Evolutionary conservation across 371 early-diverging fungal species (phyloP), one percentile per base, ranked within the genome.

Genomic region (Syncephalastrum contaminatum): DNA sequence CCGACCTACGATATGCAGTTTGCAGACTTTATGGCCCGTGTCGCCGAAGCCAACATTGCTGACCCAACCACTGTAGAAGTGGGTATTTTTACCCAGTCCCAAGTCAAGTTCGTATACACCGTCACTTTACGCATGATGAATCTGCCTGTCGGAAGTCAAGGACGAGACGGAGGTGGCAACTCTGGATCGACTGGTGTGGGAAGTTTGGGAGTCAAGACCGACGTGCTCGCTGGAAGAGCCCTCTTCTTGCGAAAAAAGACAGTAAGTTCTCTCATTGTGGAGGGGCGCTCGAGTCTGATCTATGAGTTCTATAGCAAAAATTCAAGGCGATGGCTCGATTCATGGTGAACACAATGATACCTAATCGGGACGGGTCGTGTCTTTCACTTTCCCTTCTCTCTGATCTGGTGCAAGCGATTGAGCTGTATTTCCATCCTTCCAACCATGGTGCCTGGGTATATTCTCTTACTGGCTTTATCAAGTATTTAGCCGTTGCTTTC

Each of bases 361-460:
- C 88, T 13, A 55, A 59, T n/a, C 60, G 53, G 41, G 53, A 66
- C 6, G 55, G 63, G 70, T 87, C 4, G 58, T 94, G 46, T 62
- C 79, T 30, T 30, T 30, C 30, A 30, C 30, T 30, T 8, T 30
- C 30, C 21, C 83, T 82, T 42, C 75, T 95, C 43, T 67, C 75
- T 20, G 83, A 88, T 42, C 53, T 94, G 44, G 86, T 95, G 42
- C 92, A 89, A 55, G 92, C 93, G 22, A 84, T 86, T 20, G 96
- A 95, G 69, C 82, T 89, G 0, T 94, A 86, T 56, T 94, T 77
- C 61, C 95, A 96, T 63, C 96, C 96, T 4, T 92, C 93, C 6
- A 96, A 96, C 65, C 74, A 76, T 59, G 96, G 96, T 3, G 57
- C 69, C 36, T 95, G 96, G 95, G 85, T 88, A 7, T 76, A 72